A percentile compares a stretch with the other conserved stretches of the same genome.
Evolutionary conservation across 2,329 filamentous ascomycete genomes (phyloP).

Genomic region (Verticillium longisporum): DNA sequence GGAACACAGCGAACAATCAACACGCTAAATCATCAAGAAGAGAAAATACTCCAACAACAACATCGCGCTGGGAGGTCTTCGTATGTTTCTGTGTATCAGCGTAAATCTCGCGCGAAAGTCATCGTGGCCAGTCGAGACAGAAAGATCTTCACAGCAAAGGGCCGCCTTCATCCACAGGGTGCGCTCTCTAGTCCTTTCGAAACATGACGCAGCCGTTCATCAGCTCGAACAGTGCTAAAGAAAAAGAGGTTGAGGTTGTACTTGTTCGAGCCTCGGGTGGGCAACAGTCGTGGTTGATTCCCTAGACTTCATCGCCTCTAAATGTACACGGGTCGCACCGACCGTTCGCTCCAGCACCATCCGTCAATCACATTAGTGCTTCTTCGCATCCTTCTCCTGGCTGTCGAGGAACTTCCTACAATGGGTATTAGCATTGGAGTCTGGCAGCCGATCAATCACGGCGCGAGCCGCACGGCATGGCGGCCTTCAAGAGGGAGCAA

Average conservation of each 20-base stretch:
- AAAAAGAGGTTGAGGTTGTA: not conserved
- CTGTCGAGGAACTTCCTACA: slow-evolving; percentile 40
- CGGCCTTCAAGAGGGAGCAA: not conserved
- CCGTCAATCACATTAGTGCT: slow-evolving; percentile 26
- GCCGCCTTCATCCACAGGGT: not conserved
- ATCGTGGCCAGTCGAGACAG: no score
- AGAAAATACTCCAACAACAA: no score
- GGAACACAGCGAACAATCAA: no score
- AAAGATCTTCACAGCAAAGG: no score
- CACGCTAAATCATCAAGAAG: no score
- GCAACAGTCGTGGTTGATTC: not conserved
- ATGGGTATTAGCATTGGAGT: slow-evolving; percentile 4
- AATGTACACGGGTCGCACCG: slow-evolving; percentile 16
- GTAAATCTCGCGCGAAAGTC: no score
- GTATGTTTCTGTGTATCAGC: no score
- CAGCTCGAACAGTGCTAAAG: not conserved
- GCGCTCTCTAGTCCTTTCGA: not conserved
- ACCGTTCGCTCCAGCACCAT: slow-evolving; percentile 5
- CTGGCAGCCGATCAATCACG: not conserved
- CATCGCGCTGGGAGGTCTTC: no score
- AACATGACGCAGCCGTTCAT: not conserved
- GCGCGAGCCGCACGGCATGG: slow-evolving; percentile 8
- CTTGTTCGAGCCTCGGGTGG: not conserved
- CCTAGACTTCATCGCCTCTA: slow-evolving; percentile 11
- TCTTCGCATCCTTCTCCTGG: slow-evolving; percentile 33